phyloP scores from a whole-genome alignment of 148 eudicot genomes.

The Rhododendron ferrugineum region DNA sequence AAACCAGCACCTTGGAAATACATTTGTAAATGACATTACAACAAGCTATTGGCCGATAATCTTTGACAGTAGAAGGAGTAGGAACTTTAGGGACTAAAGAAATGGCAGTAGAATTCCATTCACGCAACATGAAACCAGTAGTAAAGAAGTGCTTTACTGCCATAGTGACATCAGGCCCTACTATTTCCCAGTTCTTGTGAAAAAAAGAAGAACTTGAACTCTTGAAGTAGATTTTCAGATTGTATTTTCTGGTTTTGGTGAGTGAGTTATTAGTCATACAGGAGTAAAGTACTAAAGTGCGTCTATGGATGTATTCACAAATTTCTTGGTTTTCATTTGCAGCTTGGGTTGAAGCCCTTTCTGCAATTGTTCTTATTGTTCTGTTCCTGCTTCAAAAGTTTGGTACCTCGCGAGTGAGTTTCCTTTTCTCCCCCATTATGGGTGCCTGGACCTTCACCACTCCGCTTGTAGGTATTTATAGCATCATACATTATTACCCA shows the following conservation, averaged over 20 bases:
- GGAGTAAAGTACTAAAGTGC: background rate
- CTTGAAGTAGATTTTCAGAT: background rate
- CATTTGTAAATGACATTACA: too few species aligned
- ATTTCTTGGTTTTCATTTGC: conserved; percentile 14
- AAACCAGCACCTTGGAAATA: too few species aligned
- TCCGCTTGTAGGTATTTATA: conserved; percentile 54
- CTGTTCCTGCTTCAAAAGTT: conserved; percentile 52
- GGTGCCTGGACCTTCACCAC: conserved; percentile 57
- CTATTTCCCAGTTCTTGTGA: too few species aligned
- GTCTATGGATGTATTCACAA: background rate
- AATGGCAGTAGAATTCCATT: too few species aligned
- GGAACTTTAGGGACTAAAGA: too few species aligned
- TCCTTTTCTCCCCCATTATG: conserved; percentile 68
- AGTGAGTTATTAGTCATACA: background rate
- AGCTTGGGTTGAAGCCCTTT: conserved; percentile 48
- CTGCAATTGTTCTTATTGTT: conserved; percentile 39
- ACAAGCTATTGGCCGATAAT: too few species aligned
- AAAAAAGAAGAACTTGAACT: background rate
- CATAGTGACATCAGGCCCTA: too few species aligned
- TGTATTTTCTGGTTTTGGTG: background rate
- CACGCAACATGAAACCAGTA: too few species aligned
- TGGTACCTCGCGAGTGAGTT: conserved; percentile 65
- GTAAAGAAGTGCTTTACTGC: too few species aligned
- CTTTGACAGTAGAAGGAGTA: too few species aligned
- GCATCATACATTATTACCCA: conserved; percentile 46